Base-by-base conservation (phyloP, 2,329 filamentous ascomycete genomes). In the Colletotrichum sp. region DNA sequence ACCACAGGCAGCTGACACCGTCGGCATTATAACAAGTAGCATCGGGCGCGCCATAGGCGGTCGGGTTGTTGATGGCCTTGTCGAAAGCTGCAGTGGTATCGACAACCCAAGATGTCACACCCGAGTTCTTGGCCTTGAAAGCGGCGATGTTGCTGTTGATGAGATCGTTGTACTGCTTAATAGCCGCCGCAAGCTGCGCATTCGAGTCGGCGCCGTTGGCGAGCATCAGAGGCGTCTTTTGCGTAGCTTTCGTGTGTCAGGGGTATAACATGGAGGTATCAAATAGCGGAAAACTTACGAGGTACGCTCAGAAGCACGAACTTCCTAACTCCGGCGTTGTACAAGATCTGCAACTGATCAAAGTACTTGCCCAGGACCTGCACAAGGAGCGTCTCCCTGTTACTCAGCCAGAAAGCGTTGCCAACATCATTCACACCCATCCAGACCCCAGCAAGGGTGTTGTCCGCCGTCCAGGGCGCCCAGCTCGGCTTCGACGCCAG, bases 401-500 rank as follows among this genome's bases (percentile, higher is more conserved):
- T 74, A 5, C 78, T 76, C 24, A 30, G 34, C 80, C 82, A 86
- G 83, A 87, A 90, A 12, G 84, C 84, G 78, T 88, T 89, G 16
- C 87, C 87, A 18, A 91, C 85, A 78, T 92, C 90, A 79, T 92
- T 92, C 78, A 91, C 88, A 39, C 90, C 90, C 67, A 91, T 88
- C 83, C 86, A 91, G 67, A 90, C 86, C 7, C 86, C 85, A 75
- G 90, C 89, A 2, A 91, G 84, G 0, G 86, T 85, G 71, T 88
- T 85, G 0, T 79, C 74, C 0, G 83, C 80, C 5, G 81, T 85
- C 89, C 88, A 90, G 0, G 86, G 83, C 1, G 83, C 83, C 57
- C 82, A 79, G 8, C 77, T 79, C 5, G 84, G 83, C 1, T 78
- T 77, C 0, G 83, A 78, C 2, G 82, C 77, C 75, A 86, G 71